A percentile compares a stretch with the other conserved stretches of the same genome.
Conservation (phyloP, 176 grass and related monocot genomes). For the Coix lacrymajobi region DNA sequence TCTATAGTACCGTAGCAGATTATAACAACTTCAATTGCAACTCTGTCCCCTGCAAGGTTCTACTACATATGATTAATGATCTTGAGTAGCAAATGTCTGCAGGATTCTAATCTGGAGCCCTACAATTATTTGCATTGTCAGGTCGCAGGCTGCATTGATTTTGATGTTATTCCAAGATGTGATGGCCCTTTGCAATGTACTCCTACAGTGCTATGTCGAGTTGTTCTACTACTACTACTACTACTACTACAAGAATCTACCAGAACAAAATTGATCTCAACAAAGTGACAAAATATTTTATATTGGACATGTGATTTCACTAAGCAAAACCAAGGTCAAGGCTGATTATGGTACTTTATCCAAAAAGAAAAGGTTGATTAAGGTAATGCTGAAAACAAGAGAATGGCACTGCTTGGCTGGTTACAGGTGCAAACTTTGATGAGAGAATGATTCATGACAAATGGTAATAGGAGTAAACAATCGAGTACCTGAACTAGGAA, state of each 20-base stretch:
- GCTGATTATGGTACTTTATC: not conserved
- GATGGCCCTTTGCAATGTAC: not conserved
- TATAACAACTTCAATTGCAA: not conserved
- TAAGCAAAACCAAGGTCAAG: not conserved
- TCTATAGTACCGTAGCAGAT: not conserved
- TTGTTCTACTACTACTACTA: not conserved
- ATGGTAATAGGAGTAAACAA: not conserved
- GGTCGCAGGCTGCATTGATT: not conserved
- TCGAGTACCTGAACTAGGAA: constrained; percentile 87
- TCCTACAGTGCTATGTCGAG: not conserved
- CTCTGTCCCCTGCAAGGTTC: too few relatives aligned
- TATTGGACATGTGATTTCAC: not conserved
- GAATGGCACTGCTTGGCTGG: not conserved
- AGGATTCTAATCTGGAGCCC: not conserved
- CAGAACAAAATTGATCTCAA: not conserved
- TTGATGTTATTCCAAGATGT: not conserved
- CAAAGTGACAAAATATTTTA: not conserved
- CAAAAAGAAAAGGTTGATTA: not conserved
- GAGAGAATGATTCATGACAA: not conserved
- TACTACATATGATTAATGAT: not conserved
- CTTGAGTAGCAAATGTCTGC: not conserved
- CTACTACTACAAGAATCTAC: not conserved
- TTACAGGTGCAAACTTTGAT: not conserved
- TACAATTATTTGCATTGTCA: not conserved
- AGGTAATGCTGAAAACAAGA: not conserved